A percentile compares a stretch with the other conserved stretches of the same genome.
Conservation (phyloP, 2,329 filamentous ascomycete species). For the Rhinocladiella similis region DNA sequence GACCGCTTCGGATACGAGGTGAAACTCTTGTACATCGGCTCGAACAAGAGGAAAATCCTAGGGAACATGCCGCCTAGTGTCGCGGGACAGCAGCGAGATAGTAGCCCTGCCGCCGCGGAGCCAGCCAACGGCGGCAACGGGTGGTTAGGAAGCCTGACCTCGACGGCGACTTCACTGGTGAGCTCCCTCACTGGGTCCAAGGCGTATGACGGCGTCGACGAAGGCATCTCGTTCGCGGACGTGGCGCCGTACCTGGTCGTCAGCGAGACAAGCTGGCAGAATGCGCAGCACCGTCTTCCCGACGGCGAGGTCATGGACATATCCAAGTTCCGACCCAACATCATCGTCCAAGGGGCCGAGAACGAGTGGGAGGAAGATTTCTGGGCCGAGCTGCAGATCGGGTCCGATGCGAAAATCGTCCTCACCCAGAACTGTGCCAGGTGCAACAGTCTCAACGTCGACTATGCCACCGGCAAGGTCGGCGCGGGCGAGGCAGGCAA, state of each 20-base stretch:
- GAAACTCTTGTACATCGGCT: slow-evolving; percentile 65
- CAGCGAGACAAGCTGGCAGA: slow-evolving; percentile 67
- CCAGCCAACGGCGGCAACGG: slow-evolving; percentile 6
- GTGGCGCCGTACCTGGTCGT: slow-evolving; percentile 73
- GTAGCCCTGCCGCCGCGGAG: neutral
- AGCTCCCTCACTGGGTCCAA: slow-evolving; percentile 9
- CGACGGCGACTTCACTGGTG: slow-evolving; percentile 15
- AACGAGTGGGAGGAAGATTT: slow-evolving; percentile 69
- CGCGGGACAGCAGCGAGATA: slow-evolving; percentile 26
- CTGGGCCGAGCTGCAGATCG: slow-evolving; percentile 63
- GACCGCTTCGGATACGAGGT: slow-evolving; percentile 63
- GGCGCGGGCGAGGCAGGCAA: slow-evolving; percentile 59
- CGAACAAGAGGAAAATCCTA: slow-evolving; percentile 59
- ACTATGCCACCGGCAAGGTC: slow-evolving; percentile 64
- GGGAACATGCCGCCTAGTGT: slow-evolving; percentile 58
- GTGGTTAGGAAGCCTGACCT: slow-evolving; percentile 24
- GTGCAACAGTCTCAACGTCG: slow-evolving; percentile 70
- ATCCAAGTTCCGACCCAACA: slow-evolving; percentile 71
- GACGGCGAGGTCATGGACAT: slow-evolving; percentile 58
- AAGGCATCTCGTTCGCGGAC: slow-evolving; percentile 70
- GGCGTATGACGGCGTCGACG: slow-evolving; percentile 36
- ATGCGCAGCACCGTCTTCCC: slow-evolving; percentile 49
- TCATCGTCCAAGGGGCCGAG: slow-evolving; percentile 63
- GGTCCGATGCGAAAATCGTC: slow-evolving; percentile 42
- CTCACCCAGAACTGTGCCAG: slow-evolving; percentile 70